These are phyloP conservation scores for Ceratobasidium sp. DNA, from an alignment of 1,284 basidiomycete species.

Conservation along the genomic window DNA sequence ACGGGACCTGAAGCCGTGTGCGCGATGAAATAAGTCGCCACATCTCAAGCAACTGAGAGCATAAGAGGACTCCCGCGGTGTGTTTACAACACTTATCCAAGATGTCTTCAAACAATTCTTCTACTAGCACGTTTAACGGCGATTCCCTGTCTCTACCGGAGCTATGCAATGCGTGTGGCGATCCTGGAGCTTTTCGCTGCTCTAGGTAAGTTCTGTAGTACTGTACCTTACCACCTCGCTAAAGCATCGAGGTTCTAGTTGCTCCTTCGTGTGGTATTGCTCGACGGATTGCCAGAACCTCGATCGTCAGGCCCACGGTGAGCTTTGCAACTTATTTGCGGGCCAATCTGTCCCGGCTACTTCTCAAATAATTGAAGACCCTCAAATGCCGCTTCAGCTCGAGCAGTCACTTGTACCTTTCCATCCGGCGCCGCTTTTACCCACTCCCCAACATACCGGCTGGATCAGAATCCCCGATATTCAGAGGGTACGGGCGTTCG, in stretches of 20 bases:
- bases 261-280: conserved; percentile 28
- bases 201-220: background rate
- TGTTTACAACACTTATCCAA: background rate
- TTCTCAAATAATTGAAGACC: background rate
- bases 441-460: background rate
- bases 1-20: too few species aligned
- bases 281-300: conserved; percentile 1
- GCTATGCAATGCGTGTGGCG: conserved; percentile 19
- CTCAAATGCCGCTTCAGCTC: background rate
- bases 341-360: background rate
- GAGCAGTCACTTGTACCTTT: background rate
- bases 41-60: background rate
- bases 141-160: background rate
- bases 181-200: background rate
- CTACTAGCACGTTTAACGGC: background rate
- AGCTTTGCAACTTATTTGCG: conserved; percentile 13
- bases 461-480: background rate
- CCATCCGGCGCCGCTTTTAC: background rate
- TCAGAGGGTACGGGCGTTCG: background rate
- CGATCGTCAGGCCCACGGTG: background rate
- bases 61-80: background rate
- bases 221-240: background rate
- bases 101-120: background rate
- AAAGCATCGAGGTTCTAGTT: background rate
- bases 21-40: too few species aligned